Percentiles rank a stretch among this genome's conserved stretches.
phyloP scores from a whole-genome alignment of 2,329 filamentous ascomycete species.

The Aspergillus pseudoterreus region DNA sequence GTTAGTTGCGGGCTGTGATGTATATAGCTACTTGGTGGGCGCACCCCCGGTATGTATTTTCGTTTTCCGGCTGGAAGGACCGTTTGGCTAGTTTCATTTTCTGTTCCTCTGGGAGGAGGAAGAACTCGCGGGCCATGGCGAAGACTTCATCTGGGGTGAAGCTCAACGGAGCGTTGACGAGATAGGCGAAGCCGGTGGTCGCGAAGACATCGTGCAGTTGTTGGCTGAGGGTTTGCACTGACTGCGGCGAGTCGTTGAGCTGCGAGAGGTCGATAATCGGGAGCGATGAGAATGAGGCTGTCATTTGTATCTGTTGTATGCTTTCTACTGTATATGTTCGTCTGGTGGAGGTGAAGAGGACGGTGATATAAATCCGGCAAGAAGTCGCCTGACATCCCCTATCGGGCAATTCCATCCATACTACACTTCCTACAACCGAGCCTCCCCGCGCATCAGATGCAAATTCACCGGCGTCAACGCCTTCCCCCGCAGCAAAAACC shows the following conservation, averaged over 20 bases:
- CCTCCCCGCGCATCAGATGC: conserved; percentile 44
- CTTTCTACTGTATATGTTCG: not conserved
- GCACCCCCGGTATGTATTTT: conserved; percentile 44
- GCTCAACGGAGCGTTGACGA: conserved; percentile 41
- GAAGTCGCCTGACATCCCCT: not conserved
- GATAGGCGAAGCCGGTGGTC: conserved; percentile 47
- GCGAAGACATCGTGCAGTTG: conserved; percentile 42
- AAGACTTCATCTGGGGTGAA: conserved; percentile 44
- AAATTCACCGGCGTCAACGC: conserved; percentile 57
- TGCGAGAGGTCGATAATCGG: conserved; percentile 41
- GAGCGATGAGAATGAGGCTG: conserved; percentile 40
- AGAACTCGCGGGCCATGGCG: conserved; percentile 37
- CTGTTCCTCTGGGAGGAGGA: conserved; percentile 31
- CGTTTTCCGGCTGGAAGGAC: conserved; percentile 37
- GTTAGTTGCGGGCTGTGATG: not conserved
- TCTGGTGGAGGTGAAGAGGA: not conserved
- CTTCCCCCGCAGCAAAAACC: conserved; percentile 31
- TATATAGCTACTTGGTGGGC: not conserved
- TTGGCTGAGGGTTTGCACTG: conserved; percentile 30
- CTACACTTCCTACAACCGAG: conserved; percentile 9
- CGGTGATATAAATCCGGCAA: not conserved
- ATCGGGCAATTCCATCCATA: too few species aligned
- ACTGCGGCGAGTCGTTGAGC: conserved; percentile 23
- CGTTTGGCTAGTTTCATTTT: conserved; percentile 44
- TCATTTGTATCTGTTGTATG: conserved; percentile 24